Percentiles rank a stretch among this genome's conserved stretches.
phyloP scores from a whole-genome alignment of 257 asterid species.

The Handroanthus guayacan region DNA sequence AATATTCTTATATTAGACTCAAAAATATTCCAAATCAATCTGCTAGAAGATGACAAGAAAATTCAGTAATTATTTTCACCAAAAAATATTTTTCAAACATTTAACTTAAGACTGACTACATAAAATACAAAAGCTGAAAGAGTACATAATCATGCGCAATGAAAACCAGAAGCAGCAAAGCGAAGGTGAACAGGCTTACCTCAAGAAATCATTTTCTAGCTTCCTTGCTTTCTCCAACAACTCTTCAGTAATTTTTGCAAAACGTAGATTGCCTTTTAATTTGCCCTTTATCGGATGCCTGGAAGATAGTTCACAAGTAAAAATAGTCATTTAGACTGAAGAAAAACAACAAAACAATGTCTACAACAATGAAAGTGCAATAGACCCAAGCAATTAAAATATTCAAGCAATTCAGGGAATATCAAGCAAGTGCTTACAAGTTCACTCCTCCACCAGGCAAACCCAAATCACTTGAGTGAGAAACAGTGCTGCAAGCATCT shows the following conservation, averaged over 20 bases:
- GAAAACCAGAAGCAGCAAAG: constrained; percentile 39
- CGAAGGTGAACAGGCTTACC: constrained; percentile 51
- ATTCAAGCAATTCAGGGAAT: constrained; percentile 27
- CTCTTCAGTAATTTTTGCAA: constrained; percentile 49
- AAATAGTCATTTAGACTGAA: constrained; percentile 5
- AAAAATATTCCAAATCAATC: not conserved
- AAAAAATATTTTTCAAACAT: not conserved
- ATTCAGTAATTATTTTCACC: not conserved
- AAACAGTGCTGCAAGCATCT: constrained; percentile 69
- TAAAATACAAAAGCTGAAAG: not conserved
- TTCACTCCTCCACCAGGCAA: constrained; percentile 41
- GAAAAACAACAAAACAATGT: not conserved
- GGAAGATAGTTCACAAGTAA: constrained; percentile 26
- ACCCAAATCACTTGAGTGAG: constrained; percentile 44
- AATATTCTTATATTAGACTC: too few relatives aligned
- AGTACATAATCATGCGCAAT: constrained; percentile 10
- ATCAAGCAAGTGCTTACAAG: constrained; percentile 51
- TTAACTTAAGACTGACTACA: constrained; percentile 5
- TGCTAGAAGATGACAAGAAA: not conserved
- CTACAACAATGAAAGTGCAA: not conserved
- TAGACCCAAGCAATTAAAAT: not conserved
- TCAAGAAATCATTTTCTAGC: constrained; percentile 65
- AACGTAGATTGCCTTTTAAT: constrained; percentile 42
- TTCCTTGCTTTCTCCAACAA: constrained; percentile 59
- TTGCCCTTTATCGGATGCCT: constrained; percentile 48